Base-by-base conservation (phyloP, 495 filamentous ascomycete genomes). In the Collariella sp. region DNA sequence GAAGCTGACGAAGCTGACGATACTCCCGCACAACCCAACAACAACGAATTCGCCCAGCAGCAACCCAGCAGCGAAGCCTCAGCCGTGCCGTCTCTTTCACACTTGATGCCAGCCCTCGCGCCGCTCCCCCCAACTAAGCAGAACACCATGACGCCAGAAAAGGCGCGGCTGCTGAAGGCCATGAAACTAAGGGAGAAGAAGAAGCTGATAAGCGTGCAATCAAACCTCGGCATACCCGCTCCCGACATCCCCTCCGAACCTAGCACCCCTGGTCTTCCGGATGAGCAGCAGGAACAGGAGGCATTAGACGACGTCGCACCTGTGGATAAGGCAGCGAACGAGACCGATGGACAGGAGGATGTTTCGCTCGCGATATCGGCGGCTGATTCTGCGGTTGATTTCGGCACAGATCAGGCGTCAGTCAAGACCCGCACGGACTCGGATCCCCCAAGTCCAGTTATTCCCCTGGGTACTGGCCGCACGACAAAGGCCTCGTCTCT, bases 101-200 rank as follows among this genome's bases (percentile, higher is more conserved):
- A 63, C 67, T 62, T 73, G 71, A 57, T 66, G 26, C 62, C 67
- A 29, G 60, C 70, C 0, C 54, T 71, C 36, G 62, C 66, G 19
- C 59, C 67, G 26, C 57, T n/a, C n/a, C n/a, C 61, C 1, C 48
- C 69, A 9, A 60, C 57, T 40, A 81, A 77, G 55, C 78, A 81
- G 12, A 77, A 78, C 26, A 77, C 80, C 15, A 82, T 94, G 63
- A 91, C 89, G 1, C 87, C 88, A 0, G 93, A 97, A 65, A 96
- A 95, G 67, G 81, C 86, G 59, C 79, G 90, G 57, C 73, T 98
- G 54, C 87, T 95, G 88, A 96, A 91, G 72, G 91, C 93, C 5
- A 76, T 96, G 67, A 86, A 97, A 59, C 72, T 96, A 41, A 79
- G 93, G 36, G 71, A 80, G 63, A 90, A 89, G 68, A 89, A 86